These are phyloP conservation scores for Rubroboletus satanas DNA, from an alignment of 768 basidiomycete species.

Conservation along the genomic window DNA sequence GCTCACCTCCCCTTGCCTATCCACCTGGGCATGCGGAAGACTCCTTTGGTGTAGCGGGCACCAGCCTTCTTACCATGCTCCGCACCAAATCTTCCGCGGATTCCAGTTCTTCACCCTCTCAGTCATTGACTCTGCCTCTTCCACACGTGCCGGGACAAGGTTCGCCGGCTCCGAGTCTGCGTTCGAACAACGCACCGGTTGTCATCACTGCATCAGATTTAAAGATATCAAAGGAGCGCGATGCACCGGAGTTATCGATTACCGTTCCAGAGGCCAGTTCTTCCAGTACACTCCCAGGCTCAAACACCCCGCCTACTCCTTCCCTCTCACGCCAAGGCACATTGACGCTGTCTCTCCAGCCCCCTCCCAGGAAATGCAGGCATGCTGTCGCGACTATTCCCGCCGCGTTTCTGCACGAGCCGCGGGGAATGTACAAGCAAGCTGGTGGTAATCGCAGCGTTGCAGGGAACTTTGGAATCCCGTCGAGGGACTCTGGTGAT, in stretches of 20 bases:
- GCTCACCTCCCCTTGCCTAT: constrained; percentile 34
- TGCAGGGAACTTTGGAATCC: constrained; percentile 30
- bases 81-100: constrained; percentile 38
- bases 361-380: constrained; percentile 32
- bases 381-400: constrained; percentile 2
- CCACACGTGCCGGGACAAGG: constrained; percentile 10
- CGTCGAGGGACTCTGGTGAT: constrained; percentile 8
- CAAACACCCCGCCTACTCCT: constrained; percentile 13
- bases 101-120: constrained; percentile 21
- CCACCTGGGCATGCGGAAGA: constrained; percentile 44
- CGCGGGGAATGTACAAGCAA: constrained; percentile 25
- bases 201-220: constrained; percentile 29
- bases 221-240: constrained; percentile 39
- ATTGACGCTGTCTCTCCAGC: constrained; percentile 31
- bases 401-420: background rate
- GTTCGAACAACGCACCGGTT: constrained; percentile 20
- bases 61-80: constrained; percentile 50
- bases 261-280: constrained; percentile 7
- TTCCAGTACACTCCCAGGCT: constrained; percentile 31
- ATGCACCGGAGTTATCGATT: constrained; percentile 21
- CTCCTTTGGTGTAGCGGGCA: constrained; percentile 55
- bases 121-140: constrained; percentile 32
- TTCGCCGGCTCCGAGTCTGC: constrained; percentile 28
- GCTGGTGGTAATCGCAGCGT: constrained; percentile 26
- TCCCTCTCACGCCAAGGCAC: constrained; percentile 31